Base-by-base conservation (phyloP, 2,329 filamentous ascomycete genomes). In the Stachybotrys chartarum region DNA sequence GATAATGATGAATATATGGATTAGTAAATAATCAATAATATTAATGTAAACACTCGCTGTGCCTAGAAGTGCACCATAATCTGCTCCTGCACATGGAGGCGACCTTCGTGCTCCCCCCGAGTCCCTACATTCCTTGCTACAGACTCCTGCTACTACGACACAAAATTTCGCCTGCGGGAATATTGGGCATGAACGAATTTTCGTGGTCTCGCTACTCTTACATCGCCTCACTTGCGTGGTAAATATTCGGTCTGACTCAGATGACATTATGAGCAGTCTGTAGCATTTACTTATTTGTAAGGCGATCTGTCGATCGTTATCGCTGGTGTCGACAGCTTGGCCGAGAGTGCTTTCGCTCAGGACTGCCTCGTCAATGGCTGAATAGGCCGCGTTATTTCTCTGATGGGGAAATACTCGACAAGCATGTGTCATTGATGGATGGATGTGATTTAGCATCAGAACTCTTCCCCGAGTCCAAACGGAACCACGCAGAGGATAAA, bases 291-390 rank as follows among this genome's bases (percentile, higher is more conserved):
- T 24, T 24, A 24, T 4, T 24, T 24, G 24, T 24, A 24, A 24
- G 24, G 24, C 24, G 24, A 24, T 24, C 84, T 85, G 82, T 84
- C 85, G 64, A 70, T 85, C 61, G 77, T 86, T 56, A 70, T 86
- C 42, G 75, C 79, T 7, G 83, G 83, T 51, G 72, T 72, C 24
- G 86, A 81, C n/a, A 83, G 83, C 59, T 76, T 77, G 61, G 75
- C 84, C 55, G 83, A 83, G 55, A 63, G 69, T 32, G 78, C 79
- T 61, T 73, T 84, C 32, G 73, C 85, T 53, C 65, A 70, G 8
- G 75, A 79, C 60, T 79, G 77, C 62, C 73, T 86, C 54, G 62
- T 64, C 5, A 72, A 78, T 63, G 68, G 74, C 17, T 68, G 69
- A 61, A 79, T 86, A 67, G 77, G 74, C 3, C 77, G 76, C 24